Conservation (phyloP, 441 rosid genomes). For the Corymbia citriodora region DNA sequence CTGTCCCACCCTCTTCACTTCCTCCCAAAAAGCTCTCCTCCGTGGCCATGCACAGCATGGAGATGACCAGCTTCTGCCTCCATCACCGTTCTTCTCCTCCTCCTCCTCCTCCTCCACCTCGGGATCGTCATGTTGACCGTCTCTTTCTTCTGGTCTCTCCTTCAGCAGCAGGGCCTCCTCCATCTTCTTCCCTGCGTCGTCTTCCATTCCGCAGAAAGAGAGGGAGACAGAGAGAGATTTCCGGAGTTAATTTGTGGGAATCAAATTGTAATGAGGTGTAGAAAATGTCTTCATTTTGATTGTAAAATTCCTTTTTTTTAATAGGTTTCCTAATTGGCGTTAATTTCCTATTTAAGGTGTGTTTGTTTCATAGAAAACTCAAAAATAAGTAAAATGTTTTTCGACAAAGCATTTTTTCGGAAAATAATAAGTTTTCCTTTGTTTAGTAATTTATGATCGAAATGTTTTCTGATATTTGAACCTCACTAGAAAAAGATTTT, state of each 20-base stretch:
- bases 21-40: constrained; percentile 14
- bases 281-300: neutral
- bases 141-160: neutral
- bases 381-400: too few species aligned
- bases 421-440: too few species aligned
- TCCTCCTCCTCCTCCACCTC: neutral
- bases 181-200: neutral
- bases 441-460: too few species aligned
- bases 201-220: neutral
- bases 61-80: neutral
- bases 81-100: neutral
- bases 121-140: neutral
- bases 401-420: too few species aligned
- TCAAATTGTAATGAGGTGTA: neutral
- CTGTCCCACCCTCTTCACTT: constrained; percentile 32
- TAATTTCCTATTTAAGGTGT: too few species aligned
- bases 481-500: too few species aligned
- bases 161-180: neutral
- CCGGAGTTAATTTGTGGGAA: neutral
- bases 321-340: neutral
- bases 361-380: too few species aligned
- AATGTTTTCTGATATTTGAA: too few species aligned
- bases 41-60: neutral
- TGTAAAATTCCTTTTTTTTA: too few species aligned
- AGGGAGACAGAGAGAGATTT: neutral